Evolutionary conservation across 139 green algal genomes (phyloP), one percentile per base, ranked within the genome.

Genomic region (Nannochloris sp.): DNA sequence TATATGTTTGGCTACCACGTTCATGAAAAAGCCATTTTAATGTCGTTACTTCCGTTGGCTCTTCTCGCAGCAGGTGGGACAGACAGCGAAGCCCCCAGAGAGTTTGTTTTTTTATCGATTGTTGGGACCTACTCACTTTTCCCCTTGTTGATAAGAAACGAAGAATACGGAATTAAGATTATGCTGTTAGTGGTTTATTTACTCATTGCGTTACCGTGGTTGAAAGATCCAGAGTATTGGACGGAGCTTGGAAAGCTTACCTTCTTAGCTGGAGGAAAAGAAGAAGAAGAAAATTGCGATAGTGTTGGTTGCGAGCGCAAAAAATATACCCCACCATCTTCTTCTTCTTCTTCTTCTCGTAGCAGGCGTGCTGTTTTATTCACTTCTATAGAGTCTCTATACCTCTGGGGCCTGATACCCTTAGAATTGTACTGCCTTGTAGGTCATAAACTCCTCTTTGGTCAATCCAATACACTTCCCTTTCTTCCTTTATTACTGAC

Each of bases 1-100:
- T 96, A 93, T 65, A 80, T 96, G 67, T 83, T 90, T 25, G 90
- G 91, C 7, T 98, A 91, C 76, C 93, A 98, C 68, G 92, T 98
- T 36, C 92, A 98, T 60, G 92, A 98, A 64, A 98, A 98, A 81
- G 92, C 92, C 0, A 70, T 87, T 3, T 73, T 98, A 9, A 83
- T 83, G 63, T 81, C 91, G 29, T 59, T 76, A 1, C 34, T 92
- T 6, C 83, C 84, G 6, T 37, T 87, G 53, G 73, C 27, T 12
- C 47, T 77, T 4, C 53, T 72, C 61, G 65, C 44, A 19, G 59
- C 59, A 14, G 56, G 45, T 5, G 31, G 19, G 14, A 19, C 39
- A 64, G 23, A 58, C 39, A 33, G 19, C 2, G 23, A n/a, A 0
- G 65, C 54, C 4, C 75, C 82, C 0, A 51, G 61, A 15, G 64